Conservation (phyloP, 768 basidiomycete species). For the Pulveroboletus sp. region DNA sequence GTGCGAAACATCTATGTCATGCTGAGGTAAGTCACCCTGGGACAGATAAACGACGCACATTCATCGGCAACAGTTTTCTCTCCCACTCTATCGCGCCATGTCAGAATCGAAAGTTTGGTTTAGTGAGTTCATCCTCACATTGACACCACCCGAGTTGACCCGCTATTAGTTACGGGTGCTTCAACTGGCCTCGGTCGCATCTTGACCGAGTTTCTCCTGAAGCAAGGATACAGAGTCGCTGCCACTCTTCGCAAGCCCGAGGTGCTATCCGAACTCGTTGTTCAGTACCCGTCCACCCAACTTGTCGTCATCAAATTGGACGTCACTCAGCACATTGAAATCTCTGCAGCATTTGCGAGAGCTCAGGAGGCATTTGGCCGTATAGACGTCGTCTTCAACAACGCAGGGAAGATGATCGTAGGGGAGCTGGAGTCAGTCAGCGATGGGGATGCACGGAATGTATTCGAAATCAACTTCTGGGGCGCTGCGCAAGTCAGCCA, state of each 20-base stretch:
- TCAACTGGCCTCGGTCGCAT: conserved; percentile 37
- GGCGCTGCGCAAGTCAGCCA: conserved; percentile 28
- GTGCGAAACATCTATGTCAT: no score
- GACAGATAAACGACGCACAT: neutral
- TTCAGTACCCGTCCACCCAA: conserved; percentile 16
- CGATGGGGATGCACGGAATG: conserved; percentile 26
- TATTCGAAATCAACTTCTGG: conserved; percentile 39
- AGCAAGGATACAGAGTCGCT: conserved; percentile 33
- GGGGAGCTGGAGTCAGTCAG: conserved; percentile 34
- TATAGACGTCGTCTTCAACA: conserved; percentile 37
- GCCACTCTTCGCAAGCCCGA: conserved; percentile 42
- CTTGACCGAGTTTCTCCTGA: conserved; percentile 31
- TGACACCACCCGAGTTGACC: neutral
- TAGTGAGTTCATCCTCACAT: neutral
- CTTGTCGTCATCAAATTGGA: conserved; percentile 28
- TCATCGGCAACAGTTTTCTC: neutral
- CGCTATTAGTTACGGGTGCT: conserved; percentile 35
- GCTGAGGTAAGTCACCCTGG: no score
- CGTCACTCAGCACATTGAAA: conserved; percentile 25
- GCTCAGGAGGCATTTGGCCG: conserved; percentile 31
- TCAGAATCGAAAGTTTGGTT: neutral
- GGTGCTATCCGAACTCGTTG: conserved; percentile 26
- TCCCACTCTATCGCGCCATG: neutral
- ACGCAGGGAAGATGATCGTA: conserved; percentile 27
- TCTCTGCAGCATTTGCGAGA: conserved; percentile 25